A percentile compares a stretch with the other conserved stretches of the same genome.
Conservation (phyloP, 1,139 yeast genomes). For the Nakaseomyces sp. region DNA sequence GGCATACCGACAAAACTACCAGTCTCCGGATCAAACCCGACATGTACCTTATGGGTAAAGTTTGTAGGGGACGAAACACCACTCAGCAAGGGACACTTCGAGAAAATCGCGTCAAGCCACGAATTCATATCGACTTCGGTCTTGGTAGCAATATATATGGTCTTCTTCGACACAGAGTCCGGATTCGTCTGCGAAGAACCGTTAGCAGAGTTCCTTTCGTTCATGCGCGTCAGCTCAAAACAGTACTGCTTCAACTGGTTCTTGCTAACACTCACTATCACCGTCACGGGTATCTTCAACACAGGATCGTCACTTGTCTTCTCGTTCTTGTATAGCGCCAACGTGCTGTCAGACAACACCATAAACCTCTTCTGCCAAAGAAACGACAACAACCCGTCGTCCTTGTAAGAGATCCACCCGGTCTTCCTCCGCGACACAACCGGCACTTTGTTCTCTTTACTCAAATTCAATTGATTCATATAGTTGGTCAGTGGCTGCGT, state of each 20-base stretch:
- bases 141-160: slow-evolving; percentile 65
- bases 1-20: slow-evolving; percentile 70
- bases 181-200: slow-evolving; percentile 6
- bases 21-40: slow-evolving; percentile 51
- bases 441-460: slow-evolving; percentile 17
- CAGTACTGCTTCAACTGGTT: slow-evolving; percentile 59
- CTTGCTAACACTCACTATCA: slow-evolving; percentile 47
- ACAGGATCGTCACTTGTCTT: slow-evolving; percentile 35
- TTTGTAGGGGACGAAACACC: slow-evolving; percentile 66
- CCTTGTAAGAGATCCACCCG: slow-evolving; percentile 89
- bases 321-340: slow-evolving; percentile 68
- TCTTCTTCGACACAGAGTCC: slow-evolving; percentile 37
- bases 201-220: slow-evolving; percentile 18
- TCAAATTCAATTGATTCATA: slow-evolving; percentile 21
- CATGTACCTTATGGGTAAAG: slow-evolving; percentile 60
- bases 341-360: slow-evolving; percentile 60
- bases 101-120: slow-evolving; percentile 83
- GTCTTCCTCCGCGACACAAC: slow-evolving; percentile 22
- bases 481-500: slow-evolving; percentile 27
- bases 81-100: slow-evolving; percentile 73
- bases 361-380: slow-evolving; percentile 84
- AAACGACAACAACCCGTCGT: slow-evolving; percentile 75
- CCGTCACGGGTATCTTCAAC: slow-evolving; percentile 44
- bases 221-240: slow-evolving; percentile 60
- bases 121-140: slow-evolving; percentile 70